Percentiles rank a stretch among this genome's conserved stretches.
phyloP scores from a whole-genome alignment of 2,329 filamentous ascomycete genomes.

The Aspergillus amoenus region DNA sequence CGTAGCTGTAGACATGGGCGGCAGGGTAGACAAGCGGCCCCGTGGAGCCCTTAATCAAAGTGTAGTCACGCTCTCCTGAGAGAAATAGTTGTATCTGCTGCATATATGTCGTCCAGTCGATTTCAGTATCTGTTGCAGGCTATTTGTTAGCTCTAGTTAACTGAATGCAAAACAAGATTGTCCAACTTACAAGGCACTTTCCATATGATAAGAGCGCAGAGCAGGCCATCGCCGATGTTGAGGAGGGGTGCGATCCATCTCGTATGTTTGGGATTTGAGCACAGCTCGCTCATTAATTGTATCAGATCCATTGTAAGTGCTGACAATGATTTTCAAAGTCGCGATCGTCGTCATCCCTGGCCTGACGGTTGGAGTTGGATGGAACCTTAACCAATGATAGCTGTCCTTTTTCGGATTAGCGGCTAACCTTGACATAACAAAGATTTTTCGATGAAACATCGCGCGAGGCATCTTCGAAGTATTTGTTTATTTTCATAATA shows the following conservation, averaged over 20 bases:
- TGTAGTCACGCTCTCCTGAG: conserved; percentile 84
- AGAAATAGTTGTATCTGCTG: conserved; percentile 80
- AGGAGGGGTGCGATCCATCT: conserved; percentile 67
- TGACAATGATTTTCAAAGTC: conserved; percentile 2
- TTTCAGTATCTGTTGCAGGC: conserved; percentile 75
- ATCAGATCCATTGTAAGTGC: conserved; percentile 33
- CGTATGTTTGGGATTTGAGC: conserved; percentile 56
- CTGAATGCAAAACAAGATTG: conserved; percentile 7
- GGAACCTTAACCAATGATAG: conserved; percentile 15
- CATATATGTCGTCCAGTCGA: conserved; percentile 98
- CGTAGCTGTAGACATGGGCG: conserved; percentile 89
- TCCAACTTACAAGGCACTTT: conserved; percentile 74
- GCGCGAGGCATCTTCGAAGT: neutral
- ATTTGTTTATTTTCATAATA: neutral
- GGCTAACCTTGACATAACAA: neutral
- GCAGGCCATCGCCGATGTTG: conserved; percentile 66
- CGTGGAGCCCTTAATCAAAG: conserved; percentile 79
- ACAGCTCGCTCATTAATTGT: conserved; percentile 38
- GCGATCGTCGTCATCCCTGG: neutral
- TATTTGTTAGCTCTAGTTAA: conserved; percentile 17
- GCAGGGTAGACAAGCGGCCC: conserved; percentile 95
- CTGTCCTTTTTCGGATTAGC: conserved; percentile 23
- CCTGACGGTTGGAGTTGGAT: neutral
- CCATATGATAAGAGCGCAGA: conserved; percentile 74
- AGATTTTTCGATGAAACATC: neutral